Base-by-base conservation (phyloP, 805 yeast genomes). In the Cyberlindnera lachancei region DNA sequence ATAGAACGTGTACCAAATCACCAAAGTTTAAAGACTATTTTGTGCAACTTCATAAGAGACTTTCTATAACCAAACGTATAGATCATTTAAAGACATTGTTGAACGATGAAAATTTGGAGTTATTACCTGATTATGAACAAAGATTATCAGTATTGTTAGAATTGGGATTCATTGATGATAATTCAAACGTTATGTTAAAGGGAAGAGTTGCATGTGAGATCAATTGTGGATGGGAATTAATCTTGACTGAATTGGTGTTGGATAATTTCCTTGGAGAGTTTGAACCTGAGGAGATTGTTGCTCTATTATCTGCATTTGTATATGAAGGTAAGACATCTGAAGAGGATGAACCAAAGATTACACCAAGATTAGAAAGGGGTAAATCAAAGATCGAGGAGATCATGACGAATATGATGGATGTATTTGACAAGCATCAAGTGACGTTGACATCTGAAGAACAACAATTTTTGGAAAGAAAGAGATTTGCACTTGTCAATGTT, bases 221-320 rank as follows among this genome's bases (percentile, higher is more conserved):
- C 36, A 84, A 83, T 53, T 71, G 86, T 17, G 97, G 97, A 0
- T 86, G 88, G 74, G 98, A 92, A 56, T 65, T 88, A 35, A 79
- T 82, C 3, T 55, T 92, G 9, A 90, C 98, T 0, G 98, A 92
- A 56, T 66, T 92, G 34, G 74, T 92, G 13, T 66, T 92, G 46
- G 95, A 90, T 50, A 92, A 92, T 58, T 87, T 90, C 63, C 62
- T 92, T 40, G 95, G 90, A 19, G 94, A 86, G 36, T 88, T 83
- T 52, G 94, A 88, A 41, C 87, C 96, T 1, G 96, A 87, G 50
- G 98, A 92, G 56, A 87, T 92, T 40, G 96, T 88, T n/a, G 97
- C 97, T 0, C 63, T 92, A 30, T 59, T 92, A 20, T 86, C 96
- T 0, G 85, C 83, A 23, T 92, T 92, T 61, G 95, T 92, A 2